Conservation (phyloP, 441 rosid genomes). For the Cnidoscolus chayamansa region DNA sequence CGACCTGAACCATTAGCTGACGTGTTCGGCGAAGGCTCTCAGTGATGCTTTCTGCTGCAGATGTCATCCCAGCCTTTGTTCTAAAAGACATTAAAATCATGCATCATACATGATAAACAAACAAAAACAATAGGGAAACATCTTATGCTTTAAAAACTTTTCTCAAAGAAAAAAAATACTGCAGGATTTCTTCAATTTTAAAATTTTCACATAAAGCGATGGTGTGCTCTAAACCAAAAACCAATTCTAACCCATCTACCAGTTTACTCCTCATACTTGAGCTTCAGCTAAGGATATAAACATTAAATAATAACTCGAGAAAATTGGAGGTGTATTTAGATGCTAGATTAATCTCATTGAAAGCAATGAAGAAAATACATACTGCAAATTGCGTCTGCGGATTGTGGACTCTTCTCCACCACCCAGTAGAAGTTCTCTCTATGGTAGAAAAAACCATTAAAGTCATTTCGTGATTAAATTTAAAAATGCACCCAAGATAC, state of each 20-base stretch:
- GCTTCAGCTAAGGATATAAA: neutral
- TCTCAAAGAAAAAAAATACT: neutral
- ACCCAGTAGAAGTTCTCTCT: constrained; percentile 94
- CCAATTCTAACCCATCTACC: neutral
- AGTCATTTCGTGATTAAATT: neutral
- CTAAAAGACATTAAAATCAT: constrained; percentile 31
- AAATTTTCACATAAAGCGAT: neutral
- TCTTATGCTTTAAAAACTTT: neutral
- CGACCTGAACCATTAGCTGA: constrained; percentile 91
- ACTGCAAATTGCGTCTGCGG: constrained; percentile 89
- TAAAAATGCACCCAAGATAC: neutral
- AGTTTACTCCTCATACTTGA: neutral
- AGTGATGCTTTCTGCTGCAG: constrained; percentile 94
- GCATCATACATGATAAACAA: constrained; percentile 6
- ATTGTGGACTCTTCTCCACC: constrained; percentile 92
- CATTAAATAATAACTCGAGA: constrained; percentile 1
- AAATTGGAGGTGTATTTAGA: neutral
- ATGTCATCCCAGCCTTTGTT: constrained; percentile 91
- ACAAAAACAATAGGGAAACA: neutral
- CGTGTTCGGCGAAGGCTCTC: constrained; percentile 92
- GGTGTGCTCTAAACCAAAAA: neutral
- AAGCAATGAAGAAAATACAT: constrained; percentile 26
- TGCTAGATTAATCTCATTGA: neutral
- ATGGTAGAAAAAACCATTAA: constrained; percentile 20
- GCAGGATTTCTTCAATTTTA: neutral